phyloP scores from a whole-genome alignment of 768 basidiomycete species.

The Tylopilus rubrobrunneus region DNA sequence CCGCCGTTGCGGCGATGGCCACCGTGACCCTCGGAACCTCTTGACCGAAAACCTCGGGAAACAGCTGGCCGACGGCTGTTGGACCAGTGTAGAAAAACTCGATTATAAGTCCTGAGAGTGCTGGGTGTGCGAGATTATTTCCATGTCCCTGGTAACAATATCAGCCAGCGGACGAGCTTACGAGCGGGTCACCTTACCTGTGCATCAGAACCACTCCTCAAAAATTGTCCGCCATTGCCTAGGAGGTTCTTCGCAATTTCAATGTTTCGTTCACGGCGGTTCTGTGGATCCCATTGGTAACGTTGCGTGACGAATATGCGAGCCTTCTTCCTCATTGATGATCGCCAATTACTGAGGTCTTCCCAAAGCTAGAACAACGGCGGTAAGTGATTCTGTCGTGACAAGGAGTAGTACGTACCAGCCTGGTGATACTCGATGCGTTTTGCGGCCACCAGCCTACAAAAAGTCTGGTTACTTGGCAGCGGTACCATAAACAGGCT shows the following conservation, averaged over 20 bases:
- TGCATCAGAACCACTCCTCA: neutral
- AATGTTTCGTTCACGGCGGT: neutral
- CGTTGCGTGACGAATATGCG: neutral
- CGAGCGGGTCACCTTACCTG: neutral
- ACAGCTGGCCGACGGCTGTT: neutral
- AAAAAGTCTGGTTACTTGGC: too few relatives aligned
- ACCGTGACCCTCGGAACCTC: neutral
- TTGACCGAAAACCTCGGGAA: neutral
- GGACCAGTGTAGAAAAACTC: neutral
- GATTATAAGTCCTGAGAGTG: neutral
- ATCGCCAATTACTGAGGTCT: too few relatives aligned
- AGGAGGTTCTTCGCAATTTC: neutral
- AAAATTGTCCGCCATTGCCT: neutral
- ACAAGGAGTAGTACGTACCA: too few relatives aligned
- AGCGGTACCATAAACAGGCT: too few relatives aligned
- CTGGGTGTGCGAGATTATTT: neutral
- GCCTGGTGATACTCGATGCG: too few relatives aligned
- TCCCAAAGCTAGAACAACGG: too few relatives aligned
- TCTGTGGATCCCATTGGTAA: neutral
- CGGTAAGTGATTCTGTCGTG: too few relatives aligned
- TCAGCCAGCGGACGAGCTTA: neutral
- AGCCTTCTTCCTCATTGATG: too few relatives aligned
- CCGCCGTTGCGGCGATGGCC: too few relatives aligned
- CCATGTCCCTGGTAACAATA: neutral
- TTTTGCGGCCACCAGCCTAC: too few relatives aligned